These are phyloP conservation scores for Paulownia fortunei DNA, from an alignment of 257 asterid species.

Conservation along the genomic window DNA sequence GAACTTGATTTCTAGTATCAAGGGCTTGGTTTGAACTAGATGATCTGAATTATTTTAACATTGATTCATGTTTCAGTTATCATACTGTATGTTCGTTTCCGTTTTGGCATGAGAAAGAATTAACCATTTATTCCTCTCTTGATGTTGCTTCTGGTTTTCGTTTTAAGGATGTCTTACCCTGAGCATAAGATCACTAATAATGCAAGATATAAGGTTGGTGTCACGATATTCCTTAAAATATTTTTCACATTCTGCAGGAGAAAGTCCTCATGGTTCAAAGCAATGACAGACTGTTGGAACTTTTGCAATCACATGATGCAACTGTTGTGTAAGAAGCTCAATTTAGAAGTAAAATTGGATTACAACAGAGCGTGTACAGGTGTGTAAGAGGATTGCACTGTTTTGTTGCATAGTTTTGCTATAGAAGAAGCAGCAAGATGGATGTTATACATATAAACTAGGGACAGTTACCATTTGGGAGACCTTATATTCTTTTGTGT, in stretches of 20 bases:
- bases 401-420: neutral
- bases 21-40: neutral
- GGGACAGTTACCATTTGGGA: slow-evolving; percentile 3
- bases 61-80: neutral
- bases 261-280: slow-evolving; percentile 59
- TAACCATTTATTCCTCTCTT: neutral
- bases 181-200: neutral
- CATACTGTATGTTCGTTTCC: neutral
- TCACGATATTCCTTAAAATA: neutral
- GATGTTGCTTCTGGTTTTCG: too few relatives aligned
- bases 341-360: neutral
- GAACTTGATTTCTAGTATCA: neutral
- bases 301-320: neutral
- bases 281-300: slow-evolving; percentile 39
- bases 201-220: neutral
- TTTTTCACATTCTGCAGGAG: slow-evolving; percentile 61
- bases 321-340: slow-evolving; percentile 20
- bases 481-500: slow-evolving; percentile 28
- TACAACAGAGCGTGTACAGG: neutral
- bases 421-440: neutral
- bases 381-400: neutral
- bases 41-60: neutral
- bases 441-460: neutral
- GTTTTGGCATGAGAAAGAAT: neutral
- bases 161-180: neutral